Evolutionary conservation across 2,329 filamentous ascomycete species (phyloP), one percentile per base, ranked within the genome.

Genomic region (Microsporum canis): DNA sequence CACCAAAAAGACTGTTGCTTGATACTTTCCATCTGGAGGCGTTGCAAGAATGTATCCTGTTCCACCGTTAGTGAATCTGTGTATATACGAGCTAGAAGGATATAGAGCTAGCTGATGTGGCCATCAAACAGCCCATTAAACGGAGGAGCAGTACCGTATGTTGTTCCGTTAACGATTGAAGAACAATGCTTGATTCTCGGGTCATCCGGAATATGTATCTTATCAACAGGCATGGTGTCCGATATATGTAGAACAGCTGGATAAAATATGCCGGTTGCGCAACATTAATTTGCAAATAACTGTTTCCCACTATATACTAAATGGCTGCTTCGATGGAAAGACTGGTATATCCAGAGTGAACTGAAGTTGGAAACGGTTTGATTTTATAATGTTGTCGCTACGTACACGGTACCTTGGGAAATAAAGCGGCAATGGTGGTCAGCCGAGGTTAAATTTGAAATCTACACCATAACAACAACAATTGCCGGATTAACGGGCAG

Each of bases 111-210:
- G 10, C 31, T 17, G 12, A 56, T 56, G 10, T 31, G 23, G 27
- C 6, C 5, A 56, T 4, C 23, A 17, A 56, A 56, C 7, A 56
- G 27, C 17, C 29, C 12, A 34, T 36, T 3, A 14, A 43, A 34
- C 8, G 3, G 23, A 17, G 55, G 14, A 31, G 10, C 12, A 74
- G 63, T 67, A 79, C 79, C 83, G 76, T 94, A 95, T 38, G 79
- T 88, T 68, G 82, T 81, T 65, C 86, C 87, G 66, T 87, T 85
- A 62, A 91, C 77, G 59, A 78, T 75, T 47, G 84, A 81, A 60
- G 80, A 84, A 68, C 83, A 80, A 70, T 85, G 81, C 68, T 84
- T 77, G 67, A 90, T 80, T 64, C 88, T 82, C 38, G 84, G 69
- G 76, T 92, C 89, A 63, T 82, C 80, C 45, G 80, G 80, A 23